Evolutionary conservation across 2,329 filamentous ascomycete genomes (phyloP), one percentile per base, ranked within the genome.

Genomic region (Diaporthe nobilis): DNA sequence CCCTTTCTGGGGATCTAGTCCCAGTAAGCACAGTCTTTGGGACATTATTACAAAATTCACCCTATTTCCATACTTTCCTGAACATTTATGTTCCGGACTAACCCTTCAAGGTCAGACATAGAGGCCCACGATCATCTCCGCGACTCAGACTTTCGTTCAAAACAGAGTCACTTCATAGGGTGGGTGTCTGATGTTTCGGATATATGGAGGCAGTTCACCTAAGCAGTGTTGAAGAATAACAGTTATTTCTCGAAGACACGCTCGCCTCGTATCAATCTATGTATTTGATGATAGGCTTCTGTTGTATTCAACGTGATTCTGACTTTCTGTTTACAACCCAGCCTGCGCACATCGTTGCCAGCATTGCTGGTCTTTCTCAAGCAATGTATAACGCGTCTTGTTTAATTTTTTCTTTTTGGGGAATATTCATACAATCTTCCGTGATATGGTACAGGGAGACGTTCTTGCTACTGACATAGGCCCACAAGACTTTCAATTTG

Each of bases 61-160:
- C 1, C 2, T 28, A 28, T 44, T 0, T n/a, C 4, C n/a, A 20
- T 10, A 15, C 37, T 15, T 1, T 15, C 5, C 9, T 2, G 2
- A 47, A 31, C 8, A 31, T 2, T 13, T 7, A 22, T 10, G 25
- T 28, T 42, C 20, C 13, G 12, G 7, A 3, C 9, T 65, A 28
- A 47, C 20, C 47, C 15, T 12, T 8, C 25, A 28, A 65, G 7
- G n/a, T 20, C 3, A 10, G 28, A 34, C 13, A 58, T 9, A 17
- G 12, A 22, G 17, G 17, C 17, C 17, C 7, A 31, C 17, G 28
- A 8, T 34, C 28, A n/a, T 22, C 6, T 58, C 12, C 7, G 9
- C 7, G 20, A 10, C 13, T 25, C 22, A 13, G 2, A 31, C 22
- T 22, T 57, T 57, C 53, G 3, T 60, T 39, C 2, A 17, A 25